Percentiles rank a stretch among this genome's conserved stretches.
These are phyloP conservation scores for Phytophthora pini DNA, from an alignment of 352 stramenopile species.

Conservation along the genomic window DNA sequence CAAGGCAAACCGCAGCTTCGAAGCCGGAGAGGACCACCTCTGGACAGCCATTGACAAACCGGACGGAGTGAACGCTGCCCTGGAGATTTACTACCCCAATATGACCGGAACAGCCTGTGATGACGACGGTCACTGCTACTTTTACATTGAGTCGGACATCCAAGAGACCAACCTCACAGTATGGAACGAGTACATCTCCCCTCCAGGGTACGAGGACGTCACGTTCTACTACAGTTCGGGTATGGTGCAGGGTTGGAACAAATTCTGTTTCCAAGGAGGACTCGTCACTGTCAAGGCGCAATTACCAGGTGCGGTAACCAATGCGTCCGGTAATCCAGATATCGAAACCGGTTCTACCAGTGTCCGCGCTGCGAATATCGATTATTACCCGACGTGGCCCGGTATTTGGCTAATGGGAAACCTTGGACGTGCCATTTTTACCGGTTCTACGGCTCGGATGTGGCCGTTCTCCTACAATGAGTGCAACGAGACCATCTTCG, in stretches of 20 bases:
- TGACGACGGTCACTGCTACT: constrained; percentile 55
- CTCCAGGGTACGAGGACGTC: constrained; percentile 50
- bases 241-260: constrained; percentile 95
- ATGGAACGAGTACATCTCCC: constrained; percentile 69
- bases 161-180: constrained; percentile 55
- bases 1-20: constrained; percentile 76
- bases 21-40: constrained; percentile 80
- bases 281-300: constrained; percentile 90
- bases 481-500: constrained; percentile 81
- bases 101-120: constrained; percentile 74
- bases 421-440: constrained; percentile 95
- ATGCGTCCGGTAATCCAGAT: constrained; percentile 52
- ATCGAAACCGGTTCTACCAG: constrained; percentile 35
- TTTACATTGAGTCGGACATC: constrained; percentile 58
- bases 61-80: constrained; percentile 71
- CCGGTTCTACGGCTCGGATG: constrained; percentile 92
- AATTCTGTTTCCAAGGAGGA: constrained; percentile 95
- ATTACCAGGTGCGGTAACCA: constrained; percentile 63
- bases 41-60: constrained; percentile 90
- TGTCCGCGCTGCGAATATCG: constrained; percentile 26
- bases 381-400: constrained; percentile 88
- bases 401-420: constrained; percentile 97
- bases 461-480: constrained; percentile 97
- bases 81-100: constrained; percentile 68
- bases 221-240: constrained; percentile 65